phyloP scores from a whole-genome alignment of 441 rosid genomes.

The Gossypium gossypioides region DNA sequence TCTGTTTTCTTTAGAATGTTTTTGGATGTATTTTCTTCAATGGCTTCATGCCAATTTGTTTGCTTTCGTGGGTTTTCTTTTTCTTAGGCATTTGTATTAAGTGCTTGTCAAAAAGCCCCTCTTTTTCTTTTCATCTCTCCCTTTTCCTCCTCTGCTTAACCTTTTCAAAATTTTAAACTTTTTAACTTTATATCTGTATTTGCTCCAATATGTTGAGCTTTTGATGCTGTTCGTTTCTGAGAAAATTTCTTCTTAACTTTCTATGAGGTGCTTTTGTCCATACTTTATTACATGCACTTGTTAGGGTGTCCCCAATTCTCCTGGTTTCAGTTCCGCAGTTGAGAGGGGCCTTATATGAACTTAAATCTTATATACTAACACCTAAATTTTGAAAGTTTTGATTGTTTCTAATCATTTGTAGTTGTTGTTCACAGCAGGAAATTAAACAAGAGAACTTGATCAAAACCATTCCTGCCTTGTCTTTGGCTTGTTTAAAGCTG shows the following conservation, averaged over 20 bases:
- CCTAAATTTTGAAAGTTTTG: not conserved
- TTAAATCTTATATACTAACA: not conserved
- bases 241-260: not conserved
- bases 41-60: slow-evolving; percentile 24
- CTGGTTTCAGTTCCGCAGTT: slow-evolving; percentile 8
- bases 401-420: slow-evolving; percentile 14
- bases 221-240: slow-evolving; percentile 2
- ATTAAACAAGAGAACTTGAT: slow-evolving; percentile 14
- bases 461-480: slow-evolving; percentile 12
- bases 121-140: not conserved
- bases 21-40: slow-evolving; percentile 13
- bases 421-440: slow-evolving; percentile 25
- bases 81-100: slow-evolving; percentile 10
- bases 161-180: not conserved
- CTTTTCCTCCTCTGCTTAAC: not conserved
- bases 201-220: slow-evolving; percentile 19
- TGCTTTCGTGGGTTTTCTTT: slow-evolving; percentile 13
- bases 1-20: slow-evolving; percentile 13
- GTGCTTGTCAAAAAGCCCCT: not conserved
- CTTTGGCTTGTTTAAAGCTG: slow-evolving; percentile 1
- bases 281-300: slow-evolving; percentile 13
- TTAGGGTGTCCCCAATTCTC: not conserved
- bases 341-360: not conserved
- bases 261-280: not conserved
- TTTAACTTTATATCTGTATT: not conserved